These are phyloP conservation scores for Sphagnum fallax DNA, from an alignment of 228 moss, liverwort and hornwort genomes.

Conservation along the genomic window DNA sequence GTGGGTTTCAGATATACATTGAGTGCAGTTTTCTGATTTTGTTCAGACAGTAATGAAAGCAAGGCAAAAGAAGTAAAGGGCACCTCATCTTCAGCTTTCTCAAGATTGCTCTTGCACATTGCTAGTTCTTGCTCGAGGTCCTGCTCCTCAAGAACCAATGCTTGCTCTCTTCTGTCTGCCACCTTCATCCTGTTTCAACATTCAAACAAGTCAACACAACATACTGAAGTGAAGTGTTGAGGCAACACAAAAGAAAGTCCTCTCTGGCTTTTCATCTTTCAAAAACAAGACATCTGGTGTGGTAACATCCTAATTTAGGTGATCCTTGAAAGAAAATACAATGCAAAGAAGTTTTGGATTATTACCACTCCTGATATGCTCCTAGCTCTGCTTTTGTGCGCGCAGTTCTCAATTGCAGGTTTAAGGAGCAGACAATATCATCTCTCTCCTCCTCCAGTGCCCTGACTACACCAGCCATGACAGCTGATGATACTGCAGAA, in stretches of 20 bases:
- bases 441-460: slow-evolving; percentile 77
- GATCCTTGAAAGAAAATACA: no score
- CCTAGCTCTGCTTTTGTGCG: slow-evolving; percentile 69
- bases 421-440: slow-evolving; percentile 52
- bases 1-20: no score
- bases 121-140: slow-evolving; percentile 58
- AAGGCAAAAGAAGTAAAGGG: neutral
- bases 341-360: no score
- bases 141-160: slow-evolving; percentile 64
- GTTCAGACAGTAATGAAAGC: no score
- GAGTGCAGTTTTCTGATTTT: no score
- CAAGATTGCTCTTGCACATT: slow-evolving; percentile 58
- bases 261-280: no score
- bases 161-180: slow-evolving; percentile 68
- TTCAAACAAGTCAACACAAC: slow-evolving; percentile 63
- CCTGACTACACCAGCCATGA: slow-evolving; percentile 54
- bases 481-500: slow-evolving; percentile 57
- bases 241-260: no score
- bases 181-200: slow-evolving; percentile 75
- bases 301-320: no score
- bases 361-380: slow-evolving; percentile 65
- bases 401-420: slow-evolving; percentile 56
- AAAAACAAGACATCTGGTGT: no score
- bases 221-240: neutral
- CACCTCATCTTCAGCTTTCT: slow-evolving; percentile 81